Evolutionary conservation across 371 early-diverging fungal genomes (phyloP).

Genomic region (Smittium mucronatum): DNA sequence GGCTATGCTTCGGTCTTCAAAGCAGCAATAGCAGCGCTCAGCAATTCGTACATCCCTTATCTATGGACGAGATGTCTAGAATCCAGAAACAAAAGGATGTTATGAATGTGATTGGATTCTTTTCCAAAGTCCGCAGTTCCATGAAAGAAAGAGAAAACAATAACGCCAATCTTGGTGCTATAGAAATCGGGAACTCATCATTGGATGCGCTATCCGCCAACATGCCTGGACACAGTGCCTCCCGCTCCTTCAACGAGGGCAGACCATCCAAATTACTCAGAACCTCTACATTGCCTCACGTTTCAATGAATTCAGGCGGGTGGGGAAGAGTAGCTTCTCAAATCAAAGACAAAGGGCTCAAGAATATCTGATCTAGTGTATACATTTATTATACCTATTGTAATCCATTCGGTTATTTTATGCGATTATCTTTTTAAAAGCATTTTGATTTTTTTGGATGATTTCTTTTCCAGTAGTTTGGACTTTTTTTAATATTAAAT

Average conservation of each 20-base stretch:
- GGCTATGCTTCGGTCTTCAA: constrained; percentile 34
- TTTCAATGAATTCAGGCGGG: neutral
- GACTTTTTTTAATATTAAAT: too few relatives aligned
- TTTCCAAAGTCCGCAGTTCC: neutral
- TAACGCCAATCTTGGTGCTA: neutral
- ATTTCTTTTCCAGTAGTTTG: too few relatives aligned
- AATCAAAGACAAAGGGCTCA: neutral
- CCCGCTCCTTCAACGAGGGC: neutral
- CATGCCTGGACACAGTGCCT: neutral
- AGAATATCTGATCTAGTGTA: neutral
- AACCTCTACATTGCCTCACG: neutral
- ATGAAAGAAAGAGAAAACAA: neutral
- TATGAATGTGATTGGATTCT: constrained; percentile 6
- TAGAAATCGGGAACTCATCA: neutral
- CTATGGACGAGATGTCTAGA: constrained; percentile 4
- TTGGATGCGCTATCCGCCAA: neutral
- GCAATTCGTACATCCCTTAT: constrained; percentile 15
- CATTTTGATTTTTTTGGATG: too few relatives aligned
- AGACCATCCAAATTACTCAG: neutral
- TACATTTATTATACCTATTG: neutral
- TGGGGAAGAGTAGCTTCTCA: constrained; percentile 1
- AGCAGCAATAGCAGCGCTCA: constrained; percentile 30
- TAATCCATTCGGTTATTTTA: neutral
- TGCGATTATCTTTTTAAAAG: neutral
- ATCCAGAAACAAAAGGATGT: constrained; percentile 6